Conservation (phyloP, 345 rosid species). For the Alliaria petiolata region DNA sequence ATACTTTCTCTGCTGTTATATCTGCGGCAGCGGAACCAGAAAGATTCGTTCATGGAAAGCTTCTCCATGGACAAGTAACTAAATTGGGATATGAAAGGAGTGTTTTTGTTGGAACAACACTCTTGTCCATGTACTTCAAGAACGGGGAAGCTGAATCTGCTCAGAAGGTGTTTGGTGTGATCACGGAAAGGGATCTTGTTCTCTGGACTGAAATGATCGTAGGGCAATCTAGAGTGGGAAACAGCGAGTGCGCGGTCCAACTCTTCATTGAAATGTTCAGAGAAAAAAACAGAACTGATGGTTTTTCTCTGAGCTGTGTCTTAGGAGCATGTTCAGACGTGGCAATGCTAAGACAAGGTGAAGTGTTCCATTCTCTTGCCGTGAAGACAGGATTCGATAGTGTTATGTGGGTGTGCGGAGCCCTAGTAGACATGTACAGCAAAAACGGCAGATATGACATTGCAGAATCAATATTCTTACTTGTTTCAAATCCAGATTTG, state of each 20-base stretch:
- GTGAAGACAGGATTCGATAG: constrained; percentile 49
- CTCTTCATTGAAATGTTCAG: constrained; percentile 49
- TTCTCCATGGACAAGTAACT: constrained; percentile 57
- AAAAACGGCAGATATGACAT: constrained; percentile 58
- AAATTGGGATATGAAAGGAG: constrained; percentile 52
- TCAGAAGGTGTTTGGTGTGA: constrained; percentile 39
- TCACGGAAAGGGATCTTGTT: constrained; percentile 58
- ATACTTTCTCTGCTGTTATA: constrained; percentile 67
- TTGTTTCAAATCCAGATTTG: constrained; percentile 54
- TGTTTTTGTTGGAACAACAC: constrained; percentile 59
- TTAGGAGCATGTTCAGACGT: constrained; percentile 77
- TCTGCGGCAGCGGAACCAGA: constrained; percentile 43
- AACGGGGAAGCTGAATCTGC: constrained; percentile 58
- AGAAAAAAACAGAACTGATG: constrained; percentile 53
- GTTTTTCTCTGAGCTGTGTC: constrained; percentile 69
- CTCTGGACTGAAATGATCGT: constrained; percentile 92
- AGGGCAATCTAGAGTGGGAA: constrained; percentile 65
- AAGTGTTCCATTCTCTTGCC: constrained; percentile 60
- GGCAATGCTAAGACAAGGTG: constrained; percentile 66
- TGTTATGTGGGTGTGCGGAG: constrained; percentile 63
- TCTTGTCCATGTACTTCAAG: constrained; percentile 71
- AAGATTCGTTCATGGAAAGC: constrained; percentile 44
- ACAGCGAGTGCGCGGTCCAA: constrained; percentile 49
- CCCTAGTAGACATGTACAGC: constrained; percentile 78
- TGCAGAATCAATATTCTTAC: constrained; percentile 51